A percentile compares a stretch with the other conserved stretches of the same genome.
Evolutionary conservation across 2,329 filamentous ascomycete species (phyloP).

Genomic region (Monilinia fructicola): DNA sequence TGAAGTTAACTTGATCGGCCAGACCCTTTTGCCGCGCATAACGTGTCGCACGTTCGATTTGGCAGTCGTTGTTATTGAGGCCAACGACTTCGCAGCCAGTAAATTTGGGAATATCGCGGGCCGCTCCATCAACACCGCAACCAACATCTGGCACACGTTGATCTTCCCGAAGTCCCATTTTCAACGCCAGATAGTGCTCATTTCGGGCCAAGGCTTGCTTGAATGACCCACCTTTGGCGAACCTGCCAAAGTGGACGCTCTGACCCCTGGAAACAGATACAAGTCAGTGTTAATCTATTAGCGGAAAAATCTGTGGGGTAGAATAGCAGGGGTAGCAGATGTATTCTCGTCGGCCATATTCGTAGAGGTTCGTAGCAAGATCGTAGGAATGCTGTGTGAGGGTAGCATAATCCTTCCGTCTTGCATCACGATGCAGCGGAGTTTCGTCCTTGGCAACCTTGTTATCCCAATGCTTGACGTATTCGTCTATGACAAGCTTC

Average conservation of each 20-base stretch:
- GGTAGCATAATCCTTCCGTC: constrained; percentile 86
- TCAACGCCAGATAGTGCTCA: constrained; percentile 93
- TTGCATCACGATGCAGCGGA: constrained; percentile 71
- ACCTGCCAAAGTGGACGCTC: constrained; percentile 97
- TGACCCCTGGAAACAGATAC: constrained; percentile 61
- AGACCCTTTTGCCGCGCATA: constrained; percentile 83
- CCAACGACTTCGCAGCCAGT: constrained; percentile 84
- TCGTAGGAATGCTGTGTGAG: constrained; percentile 97
- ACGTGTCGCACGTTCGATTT: constrained; percentile 86
- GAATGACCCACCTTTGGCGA: constrained; percentile 81
- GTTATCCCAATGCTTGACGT: constrained; percentile 43
- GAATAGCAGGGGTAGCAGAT: not conserved
- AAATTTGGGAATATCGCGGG: constrained; percentile 95
- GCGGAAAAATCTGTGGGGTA: not conserved
- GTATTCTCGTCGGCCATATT: constrained; percentile 73
- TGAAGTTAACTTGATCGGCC: constrained; percentile 74
- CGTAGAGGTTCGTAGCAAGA: constrained; percentile 91
- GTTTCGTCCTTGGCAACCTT: constrained; percentile 80
- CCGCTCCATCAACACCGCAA: constrained; percentile 93
- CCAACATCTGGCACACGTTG: constrained; percentile 96
- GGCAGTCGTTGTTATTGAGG: constrained; percentile 99
- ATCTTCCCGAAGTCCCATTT: constrained; percentile 78
- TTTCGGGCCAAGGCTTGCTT: constrained; percentile 89
- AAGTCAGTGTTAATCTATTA: constrained; percentile 58
- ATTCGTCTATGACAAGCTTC: constrained; percentile 72